Evolutionary conservation across 2,329 filamentous ascomycete species (phyloP), one percentile per base, ranked within the genome.

Genomic region (Fusarium mundagurra): DNA sequence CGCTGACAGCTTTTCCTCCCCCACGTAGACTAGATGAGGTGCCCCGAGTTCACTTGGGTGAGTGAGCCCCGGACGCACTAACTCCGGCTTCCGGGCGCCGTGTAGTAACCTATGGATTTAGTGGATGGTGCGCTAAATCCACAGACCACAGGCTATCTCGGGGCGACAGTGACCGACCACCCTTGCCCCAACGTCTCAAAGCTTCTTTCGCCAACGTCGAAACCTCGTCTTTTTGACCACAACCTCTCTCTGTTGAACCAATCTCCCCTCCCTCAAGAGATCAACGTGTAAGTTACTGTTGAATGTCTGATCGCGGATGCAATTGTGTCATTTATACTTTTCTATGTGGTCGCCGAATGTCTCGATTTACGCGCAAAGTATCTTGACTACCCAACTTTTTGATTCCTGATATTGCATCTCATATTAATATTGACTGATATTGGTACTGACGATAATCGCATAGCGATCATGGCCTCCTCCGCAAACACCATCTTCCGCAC

Each of bases 401-500:
- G 13, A 44, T 38, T 55, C 20, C 44, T 24, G 57, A 60, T 39
- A 39, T 34, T 66, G 24, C 29, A 54, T 61, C 61, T 43, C 27
- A 61, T 45, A 47, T 59, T 29, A 11, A 45, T 27, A 38, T 43
- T 53, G 53, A 58, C 41, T 68, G 57, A 71, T 61, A 27, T n/a
- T 47, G 43, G 34, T 33, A 44, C 60, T 70, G 47, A 70, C 51
- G 39, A 69, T 47, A 61, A 60, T 61, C 45, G 29, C 60, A 71
- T 43, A 72, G 64, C 44, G 44, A 81, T 74, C 67, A 87, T 87
- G 83, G 84, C 85, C 72, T 83, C 86, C 75, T 83, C 87, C 77
- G 84, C 86, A 45, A 85, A 82, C 74, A 83, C 83, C 80, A 80
- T 90, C 80, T 83, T 88, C 84, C 87, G 86, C 83, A 86, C 86